Base-by-base conservation (phyloP, 768 basidiomycete genomes). In the Tulasnella sp. region DNA sequence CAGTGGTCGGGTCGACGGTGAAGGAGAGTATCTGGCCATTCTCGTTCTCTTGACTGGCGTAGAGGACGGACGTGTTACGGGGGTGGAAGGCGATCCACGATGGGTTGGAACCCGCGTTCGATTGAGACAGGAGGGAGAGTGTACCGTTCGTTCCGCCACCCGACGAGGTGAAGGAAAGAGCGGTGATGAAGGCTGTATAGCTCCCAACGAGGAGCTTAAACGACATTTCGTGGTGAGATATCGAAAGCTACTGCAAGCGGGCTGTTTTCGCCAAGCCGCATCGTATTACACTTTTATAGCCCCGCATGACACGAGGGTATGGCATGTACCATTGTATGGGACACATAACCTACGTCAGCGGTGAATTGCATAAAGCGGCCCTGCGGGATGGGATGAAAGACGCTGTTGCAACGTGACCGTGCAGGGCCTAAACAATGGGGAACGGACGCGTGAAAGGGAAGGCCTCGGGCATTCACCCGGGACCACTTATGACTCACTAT, bases 61-160 rank as follows among this genome's bases (percentile, higher is more conserved):
- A 57, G 6, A 57, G 19, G 11, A 57, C 32, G 55, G 55, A 57
- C 29, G 21, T 57, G 42, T 57, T 49, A 21, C 29, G 19, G 29
- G 55, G 55, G 32, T 43, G 29, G 27, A 45, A 34, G 3, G 55
- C 46, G n/a, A 57, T 11, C 55, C 55, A 57, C 15, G 55, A 57
- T 21, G 55, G 55, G 48, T 45, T 57, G 7, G 25, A 23, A 9
- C 55, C 55, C 17, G 41, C 55, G 27, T 43, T 45, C 29, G 42
- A 45, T 45, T 57, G 55, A 1, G 55, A 57, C 3, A 45, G 31
- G 12, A 27, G 42, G 8, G 55, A 46, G 31, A 57, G 55, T 12
- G 55, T 46, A 27, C 46, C 46, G 6, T 19, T 21, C 15, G 52
- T 54, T 2, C 52, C 52, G 32, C 37, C 39, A 29, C 52, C 39